Conservation (phyloP, 2,329 filamentous ascomycete genomes). For the Capronia americana region DNA sequence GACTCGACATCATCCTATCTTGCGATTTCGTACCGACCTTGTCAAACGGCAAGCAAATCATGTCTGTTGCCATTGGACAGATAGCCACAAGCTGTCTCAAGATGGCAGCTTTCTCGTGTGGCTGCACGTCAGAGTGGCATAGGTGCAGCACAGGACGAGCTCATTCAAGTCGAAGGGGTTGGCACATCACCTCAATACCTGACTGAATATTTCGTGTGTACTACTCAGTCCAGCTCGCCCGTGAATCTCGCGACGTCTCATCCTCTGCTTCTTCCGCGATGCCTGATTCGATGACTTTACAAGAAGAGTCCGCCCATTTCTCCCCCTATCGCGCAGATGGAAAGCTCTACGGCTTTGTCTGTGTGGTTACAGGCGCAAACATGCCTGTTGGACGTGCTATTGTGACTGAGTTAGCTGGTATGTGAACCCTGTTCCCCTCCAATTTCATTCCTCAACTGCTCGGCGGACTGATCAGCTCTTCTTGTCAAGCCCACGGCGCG, state of each 20-base stretch:
- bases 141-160: not conserved
- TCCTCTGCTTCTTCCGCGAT: constrained; percentile 2
- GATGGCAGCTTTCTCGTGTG: not conserved
- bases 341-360: constrained; percentile 69
- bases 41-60: not conserved
- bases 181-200: not conserved
- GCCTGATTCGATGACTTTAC: constrained; percentile 35
- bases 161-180: not conserved
- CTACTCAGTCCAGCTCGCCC: not conserved
- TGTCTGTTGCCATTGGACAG: not conserved
- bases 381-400: constrained; percentile 67
- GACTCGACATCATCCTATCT: not conserved
- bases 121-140: not conserved
- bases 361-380: constrained; percentile 67
- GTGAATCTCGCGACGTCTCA: not conserved
- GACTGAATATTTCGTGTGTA: not conserved
- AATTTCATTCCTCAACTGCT: not conserved
- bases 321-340: constrained; percentile 65
- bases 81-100: not conserved
- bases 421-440: not conserved
- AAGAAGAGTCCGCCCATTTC: constrained; percentile 56
- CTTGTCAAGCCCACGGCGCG: constrained; percentile 64
- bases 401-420: constrained; percentile 63
- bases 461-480: not conserved
- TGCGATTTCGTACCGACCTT: not conserved